A percentile compares a stretch with the other conserved stretches of the same genome.
Evolutionary conservation across 352 stramenopile genomes (phyloP).

Genomic region (Pilasporangium apinafurcum): DNA sequence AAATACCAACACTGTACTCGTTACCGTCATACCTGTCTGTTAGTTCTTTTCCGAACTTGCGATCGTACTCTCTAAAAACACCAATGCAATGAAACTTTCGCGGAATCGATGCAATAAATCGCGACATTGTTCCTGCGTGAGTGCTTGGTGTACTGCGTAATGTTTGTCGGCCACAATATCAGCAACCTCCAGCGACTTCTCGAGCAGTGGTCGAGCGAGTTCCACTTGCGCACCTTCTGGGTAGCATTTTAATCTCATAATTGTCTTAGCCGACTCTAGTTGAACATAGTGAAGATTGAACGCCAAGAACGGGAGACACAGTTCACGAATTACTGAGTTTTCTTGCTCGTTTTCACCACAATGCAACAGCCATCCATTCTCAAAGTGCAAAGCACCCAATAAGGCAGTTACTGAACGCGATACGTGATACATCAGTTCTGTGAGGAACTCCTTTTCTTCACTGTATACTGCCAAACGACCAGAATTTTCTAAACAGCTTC

Average conservation of each 20-base stretch:
- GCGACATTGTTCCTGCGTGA: constrained; percentile 57
- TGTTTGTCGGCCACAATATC: constrained; percentile 76
- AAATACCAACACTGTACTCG: neutral
- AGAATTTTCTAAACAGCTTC: constrained; percentile 35
- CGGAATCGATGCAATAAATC: constrained; percentile 61
- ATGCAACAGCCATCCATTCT: constrained; percentile 64
- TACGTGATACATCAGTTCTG: constrained; percentile 73
- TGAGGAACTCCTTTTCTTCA: constrained; percentile 73
- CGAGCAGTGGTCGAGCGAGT: constrained; percentile 48
- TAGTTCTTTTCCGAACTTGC: neutral
- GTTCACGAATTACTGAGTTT: constrained; percentile 31
- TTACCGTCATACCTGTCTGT: neutral
- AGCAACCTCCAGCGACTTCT: constrained; percentile 71
- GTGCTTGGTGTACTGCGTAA: constrained; percentile 54
- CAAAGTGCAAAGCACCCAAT: constrained; percentile 76
- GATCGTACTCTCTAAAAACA: constrained; percentile 35
- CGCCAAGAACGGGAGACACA: constrained; percentile 62
- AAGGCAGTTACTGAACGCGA: constrained; percentile 37
- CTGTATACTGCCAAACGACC: constrained; percentile 35
- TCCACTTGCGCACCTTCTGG: constrained; percentile 44
- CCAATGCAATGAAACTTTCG: constrained; percentile 59
- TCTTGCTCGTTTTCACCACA: constrained; percentile 38
- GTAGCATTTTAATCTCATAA: constrained; percentile 69
- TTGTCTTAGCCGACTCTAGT: constrained; percentile 62
- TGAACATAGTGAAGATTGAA: constrained; percentile 77